Conservation (phyloP, 768 basidiomycete species). For the Tricholoma bakamatsutake region DNA sequence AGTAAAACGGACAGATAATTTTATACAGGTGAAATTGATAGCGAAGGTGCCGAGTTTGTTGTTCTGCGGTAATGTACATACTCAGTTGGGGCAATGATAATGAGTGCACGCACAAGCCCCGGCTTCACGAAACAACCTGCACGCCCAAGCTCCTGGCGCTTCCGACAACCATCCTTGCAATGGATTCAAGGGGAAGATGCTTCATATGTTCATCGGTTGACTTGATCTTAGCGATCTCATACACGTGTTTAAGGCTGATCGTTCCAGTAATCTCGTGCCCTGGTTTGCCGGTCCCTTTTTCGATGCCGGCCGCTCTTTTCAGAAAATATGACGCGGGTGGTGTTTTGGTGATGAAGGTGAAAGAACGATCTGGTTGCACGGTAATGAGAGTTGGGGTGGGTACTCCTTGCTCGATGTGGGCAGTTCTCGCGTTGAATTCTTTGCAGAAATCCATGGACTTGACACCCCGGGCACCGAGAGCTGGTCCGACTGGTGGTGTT, state of each 20-base stretch:
- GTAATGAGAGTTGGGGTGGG: slow-evolving; percentile 92
- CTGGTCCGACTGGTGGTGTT: slow-evolving; percentile 94
- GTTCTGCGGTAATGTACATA: slow-evolving; percentile 6
- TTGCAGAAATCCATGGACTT: slow-evolving; percentile 99
- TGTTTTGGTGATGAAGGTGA: slow-evolving; percentile 88
- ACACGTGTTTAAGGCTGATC: slow-evolving; percentile 93
- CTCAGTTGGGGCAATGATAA: slow-evolving; percentile 5
- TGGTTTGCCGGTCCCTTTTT: slow-evolving; percentile 83
- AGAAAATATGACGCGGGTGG: slow-evolving; percentile 88
- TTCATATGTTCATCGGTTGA: slow-evolving; percentile 83
- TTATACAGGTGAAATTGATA: slow-evolving; percentile 13
- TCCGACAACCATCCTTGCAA: slow-evolving; percentile 84
- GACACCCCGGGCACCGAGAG: slow-evolving; percentile 95
- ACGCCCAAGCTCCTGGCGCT: slow-evolving; percentile 87
- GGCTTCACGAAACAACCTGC: slow-evolving; percentile 77
- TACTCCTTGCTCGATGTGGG: slow-evolving; percentile 76
- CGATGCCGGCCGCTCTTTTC: slow-evolving; percentile 85
- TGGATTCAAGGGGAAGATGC: slow-evolving; percentile 79
- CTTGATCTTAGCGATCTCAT: slow-evolving; percentile 98
- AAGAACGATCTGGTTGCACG: slow-evolving; percentile 91
- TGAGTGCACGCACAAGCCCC: slow-evolving; percentile 13
- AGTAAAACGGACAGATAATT: slow-evolving; percentile 13
- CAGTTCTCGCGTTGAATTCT: slow-evolving; percentile 97
- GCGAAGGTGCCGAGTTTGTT: background rate
- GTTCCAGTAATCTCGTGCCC: slow-evolving; percentile 76